Conservation (phyloP, 352 stramenopile species). For the Pythium phragmiticola region DNA sequence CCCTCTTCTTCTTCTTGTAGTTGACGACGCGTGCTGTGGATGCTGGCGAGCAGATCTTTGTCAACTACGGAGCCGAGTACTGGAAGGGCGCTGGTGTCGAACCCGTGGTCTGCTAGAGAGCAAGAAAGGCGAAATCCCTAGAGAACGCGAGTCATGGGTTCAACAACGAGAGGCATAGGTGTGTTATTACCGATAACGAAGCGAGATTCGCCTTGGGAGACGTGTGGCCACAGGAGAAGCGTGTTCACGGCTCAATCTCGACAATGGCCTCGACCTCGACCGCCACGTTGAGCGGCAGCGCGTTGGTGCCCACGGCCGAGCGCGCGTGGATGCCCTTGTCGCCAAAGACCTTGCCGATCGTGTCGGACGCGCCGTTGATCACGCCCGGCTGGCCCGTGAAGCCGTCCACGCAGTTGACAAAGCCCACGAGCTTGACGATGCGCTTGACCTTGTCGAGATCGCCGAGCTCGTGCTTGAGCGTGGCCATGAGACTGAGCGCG, state of each 20-base stretch:
- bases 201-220: neutral
- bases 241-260: constrained; percentile 86
- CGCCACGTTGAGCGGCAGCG: constrained; percentile 94
- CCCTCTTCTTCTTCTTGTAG: constrained; percentile 27
- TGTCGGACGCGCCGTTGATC: constrained; percentile 95
- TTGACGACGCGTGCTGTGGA: constrained; percentile 50
- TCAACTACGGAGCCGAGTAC: constrained; percentile 70
- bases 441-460: constrained; percentile 93
- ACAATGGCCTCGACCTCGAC: constrained; percentile 98
- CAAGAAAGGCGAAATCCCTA: neutral
- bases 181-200: neutral
- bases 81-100: constrained; percentile 64
- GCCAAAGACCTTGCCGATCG: constrained; percentile 90
- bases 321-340: constrained; percentile 90
- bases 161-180: no score
- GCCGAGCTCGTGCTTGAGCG: constrained; percentile 88
- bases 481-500: constrained; percentile 90
- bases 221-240: no score
- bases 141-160: no score
- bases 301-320: constrained; percentile 96
- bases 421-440: constrained; percentile 96
- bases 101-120: constrained; percentile 32
- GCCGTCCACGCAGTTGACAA: constrained; percentile 94
- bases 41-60: constrained; percentile 63
- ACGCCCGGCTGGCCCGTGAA: constrained; percentile 92